Evolutionary conservation across 805 yeast genomes (phyloP), one percentile per base, ranked within the genome.

Genomic region (Nakazawaea populi): DNA sequence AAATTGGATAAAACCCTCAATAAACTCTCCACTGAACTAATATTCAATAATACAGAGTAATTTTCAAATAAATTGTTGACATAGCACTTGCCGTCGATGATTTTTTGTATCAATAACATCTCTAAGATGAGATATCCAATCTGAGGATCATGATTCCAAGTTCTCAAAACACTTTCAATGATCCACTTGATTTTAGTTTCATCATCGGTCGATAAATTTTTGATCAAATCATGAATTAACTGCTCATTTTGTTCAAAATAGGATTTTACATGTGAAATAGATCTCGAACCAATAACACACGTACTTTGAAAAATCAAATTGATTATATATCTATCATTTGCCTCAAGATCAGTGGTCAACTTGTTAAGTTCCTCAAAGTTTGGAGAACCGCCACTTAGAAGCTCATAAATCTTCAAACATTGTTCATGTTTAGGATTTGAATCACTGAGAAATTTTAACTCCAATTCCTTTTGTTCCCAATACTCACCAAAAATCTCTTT

Each of bases 261-360:
- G 41, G 77, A 79, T 54, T 78, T 79, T 38, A 85, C 83, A 59
- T 86, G 90, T 0, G 92, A 88, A 42, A 91, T 76, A 0, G 97
- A 91, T 62, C 97, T 78, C 44, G 89, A 85, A 11, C 98, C 97
- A 52, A 89, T 83, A 57, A 83, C 83, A 44, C 92, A 86, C 47
- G 89, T 75, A 0, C 85, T 74, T 60, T 88, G 92, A 59, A 85
- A 75, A 11, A 89, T 66, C 12, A 87, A 68, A 31, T 85, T 79
- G 14, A 87, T 71, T 37, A 84, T 64, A 49, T 85, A 73, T 58
- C 68, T 66, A 29, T 71, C 70, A 41, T 71, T 58, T 4, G 5
- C 27, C 6, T 34, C 38, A 4, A 43, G 18, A 18, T 43, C 30
- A 18, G 31, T 12, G 4, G 6, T 5, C 10, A 43, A 14, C 12